These are phyloP conservation scores for Scolecobasidium constrictum DNA, from an alignment of 2,329 filamentous ascomycete genomes.

Conservation along the genomic window DNA sequence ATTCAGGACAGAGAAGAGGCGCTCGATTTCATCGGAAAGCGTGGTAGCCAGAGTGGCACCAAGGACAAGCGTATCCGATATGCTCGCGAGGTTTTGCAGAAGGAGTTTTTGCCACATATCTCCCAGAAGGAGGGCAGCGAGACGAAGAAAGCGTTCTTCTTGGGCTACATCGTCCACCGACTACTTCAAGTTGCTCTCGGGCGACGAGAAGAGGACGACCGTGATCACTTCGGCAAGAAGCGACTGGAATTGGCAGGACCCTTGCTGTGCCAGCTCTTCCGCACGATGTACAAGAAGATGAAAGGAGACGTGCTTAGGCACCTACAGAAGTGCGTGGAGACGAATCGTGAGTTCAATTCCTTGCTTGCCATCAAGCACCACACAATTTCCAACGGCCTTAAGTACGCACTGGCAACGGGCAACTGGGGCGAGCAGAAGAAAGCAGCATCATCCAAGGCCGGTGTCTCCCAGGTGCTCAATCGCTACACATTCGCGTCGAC, in stretches of 20 bases:
- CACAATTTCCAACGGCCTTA: conserved; percentile 85
- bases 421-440: conserved; percentile 99
- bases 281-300: conserved; percentile 80
- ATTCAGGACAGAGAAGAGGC: conserved; percentile 94
- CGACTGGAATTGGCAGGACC: conserved; percentile 90
- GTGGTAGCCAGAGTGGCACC: conserved; percentile 65
- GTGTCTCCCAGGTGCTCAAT: conserved; percentile 96
- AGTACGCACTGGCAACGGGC: conserved; percentile 92
- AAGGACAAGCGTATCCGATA: conserved; percentile 86
- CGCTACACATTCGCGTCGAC: conserved; percentile 96
- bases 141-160: conserved; percentile 92
- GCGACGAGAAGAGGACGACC: conserved; percentile 86
- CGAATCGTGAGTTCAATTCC: conserved; percentile 78
- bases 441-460: conserved; percentile 84
- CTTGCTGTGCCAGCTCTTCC: conserved; percentile 90
- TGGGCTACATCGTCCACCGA: conserved; percentile 98
- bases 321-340: conserved; percentile 84
- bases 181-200: conserved; percentile 88
- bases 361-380: conserved; percentile 83
- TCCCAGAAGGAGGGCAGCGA: conserved; percentile 91
- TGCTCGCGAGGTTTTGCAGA: conserved; percentile 89
- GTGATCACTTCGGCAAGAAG: conserved; percentile 99
- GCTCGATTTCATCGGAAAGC: conserved; percentile 89
- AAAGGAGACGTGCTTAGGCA: conserved; percentile 86
- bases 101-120: conserved; percentile 93